Base-by-base conservation (phyloP, 257 asterid species). In the Solanum tacnaense region DNA sequence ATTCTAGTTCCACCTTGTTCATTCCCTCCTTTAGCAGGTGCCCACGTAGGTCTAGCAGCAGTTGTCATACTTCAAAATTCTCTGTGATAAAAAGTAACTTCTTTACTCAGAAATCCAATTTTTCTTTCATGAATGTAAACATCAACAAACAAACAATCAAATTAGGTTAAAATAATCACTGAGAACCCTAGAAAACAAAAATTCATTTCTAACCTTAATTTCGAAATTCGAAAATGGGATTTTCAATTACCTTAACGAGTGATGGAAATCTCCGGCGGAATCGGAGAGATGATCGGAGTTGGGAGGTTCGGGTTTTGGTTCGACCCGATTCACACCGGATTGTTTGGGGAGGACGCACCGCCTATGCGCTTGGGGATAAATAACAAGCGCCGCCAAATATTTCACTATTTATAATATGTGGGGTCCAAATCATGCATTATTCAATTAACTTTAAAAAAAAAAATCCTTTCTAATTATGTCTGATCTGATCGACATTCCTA, bases 11-110 rank as follows among this genome's bases (percentile, higher is more conserved):
- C 99, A 1, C 99, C 98, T 91, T 97, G 99, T 87, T 97, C 99
- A 89, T 95, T 96, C 71, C 99, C 99, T 62, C 99, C 99, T 89
- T 97, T 96, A 1, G 99, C 99, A 62, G 99, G 99, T 86, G 99
- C 99, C 99, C 99, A 97, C 8, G 99, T 97, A 31, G 99, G 99
- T 90, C 99, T 94, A 4, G 99, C 99, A 10, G 99, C 99, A 25
- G 98, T 96, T 92, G 98, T 96, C 98, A 96, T 94, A 6, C 36
- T 25, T 78, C 62, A n/a, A 39, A 52, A 16, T 52, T 16, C 21
- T 49, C 8, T 10, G 13, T 41, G 49, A 41, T 10, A 36, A 75
- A 15, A 20, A 10, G 0, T 1, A 75, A 75, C 83, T n/a, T 38
- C 58, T 5, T 23, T 38, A 3, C 83, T 38, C 58, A 38, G 11